phyloP scores from a whole-genome alignment of 352 stramenopile species.

The Phytophthora europaea region DNA sequence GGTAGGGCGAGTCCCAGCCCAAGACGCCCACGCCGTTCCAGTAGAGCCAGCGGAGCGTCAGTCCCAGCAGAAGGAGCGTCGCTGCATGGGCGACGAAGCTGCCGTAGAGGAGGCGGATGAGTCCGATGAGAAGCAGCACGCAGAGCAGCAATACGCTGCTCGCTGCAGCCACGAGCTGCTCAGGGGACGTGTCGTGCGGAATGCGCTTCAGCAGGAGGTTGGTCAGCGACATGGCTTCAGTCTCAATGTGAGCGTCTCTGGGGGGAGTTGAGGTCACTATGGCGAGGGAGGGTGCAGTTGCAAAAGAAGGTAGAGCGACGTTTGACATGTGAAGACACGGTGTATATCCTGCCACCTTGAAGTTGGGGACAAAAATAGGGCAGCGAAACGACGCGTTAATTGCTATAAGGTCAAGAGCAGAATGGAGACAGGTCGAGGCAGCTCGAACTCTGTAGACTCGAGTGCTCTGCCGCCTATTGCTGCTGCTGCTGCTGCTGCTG shows the following conservation, averaged over 20 bases:
- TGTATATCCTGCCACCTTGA: too few relatives aligned
- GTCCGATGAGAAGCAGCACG: neutral
- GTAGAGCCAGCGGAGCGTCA: constrained; percentile 62
- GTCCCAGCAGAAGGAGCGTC: constrained; percentile 27
- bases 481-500: neutral
- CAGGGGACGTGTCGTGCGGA: constrained; percentile 52
- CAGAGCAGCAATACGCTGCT: constrained; percentile 12
- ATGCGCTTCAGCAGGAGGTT: constrained; percentile 44
- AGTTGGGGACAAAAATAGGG: neutral
- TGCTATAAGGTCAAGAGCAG: neutral
- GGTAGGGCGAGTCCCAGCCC: constrained; percentile 55
- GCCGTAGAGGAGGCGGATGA: neutral
- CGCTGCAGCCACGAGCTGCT: constrained; percentile 33
- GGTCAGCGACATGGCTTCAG: constrained; percentile 30
- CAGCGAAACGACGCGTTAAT: neutral
- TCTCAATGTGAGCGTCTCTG: neutral
- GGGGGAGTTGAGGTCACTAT: neutral
- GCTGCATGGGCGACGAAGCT: constrained; percentile 17
- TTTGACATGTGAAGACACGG: too few relatives aligned
- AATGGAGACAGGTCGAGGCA: constrained; percentile 16
- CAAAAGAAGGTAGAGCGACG: too few relatives aligned
- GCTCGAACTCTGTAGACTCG: constrained; percentile 10
- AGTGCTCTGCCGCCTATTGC: constrained; percentile 30
- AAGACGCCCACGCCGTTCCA: constrained; percentile 72
- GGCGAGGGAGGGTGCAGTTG: too few relatives aligned